Conservation (phyloP, 331 rosid genomes). For the Quercus tomentella region DNA sequence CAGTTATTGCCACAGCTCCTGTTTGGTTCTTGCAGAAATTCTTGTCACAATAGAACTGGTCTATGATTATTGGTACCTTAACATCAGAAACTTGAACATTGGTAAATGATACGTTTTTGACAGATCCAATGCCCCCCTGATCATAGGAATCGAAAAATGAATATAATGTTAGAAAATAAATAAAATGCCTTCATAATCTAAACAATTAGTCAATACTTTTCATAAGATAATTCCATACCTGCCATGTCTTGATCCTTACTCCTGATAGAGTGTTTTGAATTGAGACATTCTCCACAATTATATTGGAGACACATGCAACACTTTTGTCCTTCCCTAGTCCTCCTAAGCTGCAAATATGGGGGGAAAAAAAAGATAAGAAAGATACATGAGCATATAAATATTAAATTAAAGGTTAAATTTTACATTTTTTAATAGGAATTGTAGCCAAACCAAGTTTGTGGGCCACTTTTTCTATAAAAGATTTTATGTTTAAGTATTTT, state of each 20-base stretch:
- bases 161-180: too few relatives aligned
- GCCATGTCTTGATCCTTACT: conserved; percentile 97
- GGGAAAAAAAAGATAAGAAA: background rate
- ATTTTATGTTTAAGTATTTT: too few relatives aligned
- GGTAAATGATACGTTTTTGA: conserved; percentile 80
- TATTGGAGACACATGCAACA: conserved; percentile 85
- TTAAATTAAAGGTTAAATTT: too few relatives aligned
- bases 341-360: conserved; percentile 52
- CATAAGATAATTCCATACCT: conserved; percentile 41
- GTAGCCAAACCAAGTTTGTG: too few relatives aligned
- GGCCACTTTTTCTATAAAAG: too few relatives aligned
- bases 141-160: background rate
- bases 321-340: conserved; percentile 77
- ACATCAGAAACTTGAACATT: conserved; percentile 66
- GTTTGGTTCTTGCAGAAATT: conserved; percentile 68
- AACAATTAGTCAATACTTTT: background rate
- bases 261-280: conserved; percentile 76
- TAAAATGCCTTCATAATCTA: background rate
- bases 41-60: conserved; percentile 88
- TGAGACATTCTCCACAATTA: conserved; percentile 57
- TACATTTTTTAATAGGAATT: too few relatives aligned
- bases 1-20: conserved; percentile 55
- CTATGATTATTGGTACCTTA: conserved; percentile 66
- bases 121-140: conserved; percentile 85
- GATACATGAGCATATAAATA: too few relatives aligned